These are phyloP conservation scores for Oryza glaberrima DNA, from an alignment of 176 grass and related monocot species.

Conservation along the genomic window DNA sequence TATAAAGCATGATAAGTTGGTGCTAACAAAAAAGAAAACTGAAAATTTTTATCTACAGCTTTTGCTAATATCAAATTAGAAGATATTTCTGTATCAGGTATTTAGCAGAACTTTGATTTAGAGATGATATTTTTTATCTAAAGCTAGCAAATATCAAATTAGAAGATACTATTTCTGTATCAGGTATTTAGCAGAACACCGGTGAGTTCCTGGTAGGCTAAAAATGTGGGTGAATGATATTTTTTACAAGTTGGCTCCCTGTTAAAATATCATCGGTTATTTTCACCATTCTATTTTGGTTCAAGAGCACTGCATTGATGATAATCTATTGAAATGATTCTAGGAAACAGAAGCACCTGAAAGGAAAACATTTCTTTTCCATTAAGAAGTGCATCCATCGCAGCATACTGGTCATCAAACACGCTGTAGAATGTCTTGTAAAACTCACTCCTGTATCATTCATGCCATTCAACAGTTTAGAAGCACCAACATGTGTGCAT, in stretches of 20 bases:
- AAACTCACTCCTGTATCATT: conserved; percentile 52
- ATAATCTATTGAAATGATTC: neutral
- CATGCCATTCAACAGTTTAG: conserved; percentile 22
- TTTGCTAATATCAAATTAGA: neutral
- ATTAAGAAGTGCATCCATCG: conserved; percentile 82
- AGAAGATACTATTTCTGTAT: neutral
- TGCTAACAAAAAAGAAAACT: neutral
- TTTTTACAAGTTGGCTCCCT: neutral
- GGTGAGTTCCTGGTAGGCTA: neutral
- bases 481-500: neutral
- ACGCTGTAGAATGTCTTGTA: conserved; percentile 82
- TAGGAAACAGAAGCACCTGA: conserved; percentile 56
- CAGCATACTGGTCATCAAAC: conserved; percentile 83
- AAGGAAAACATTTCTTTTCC: conserved; percentile 87
- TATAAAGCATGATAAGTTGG: conserved; percentile 3
- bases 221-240: neutral
- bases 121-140: neutral
- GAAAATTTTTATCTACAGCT: neutral
- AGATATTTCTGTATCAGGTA: neutral
- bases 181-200: neutral
- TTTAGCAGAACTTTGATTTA: neutral
- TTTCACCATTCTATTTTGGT: conserved; percentile 12
- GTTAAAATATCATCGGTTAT: neutral
- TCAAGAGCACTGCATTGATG: neutral
- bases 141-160: neutral